Evolutionary conservation across 2,329 filamentous ascomycete species (phyloP), one percentile per base, ranked within the genome.

Genomic region (Fusarium setosum): DNA sequence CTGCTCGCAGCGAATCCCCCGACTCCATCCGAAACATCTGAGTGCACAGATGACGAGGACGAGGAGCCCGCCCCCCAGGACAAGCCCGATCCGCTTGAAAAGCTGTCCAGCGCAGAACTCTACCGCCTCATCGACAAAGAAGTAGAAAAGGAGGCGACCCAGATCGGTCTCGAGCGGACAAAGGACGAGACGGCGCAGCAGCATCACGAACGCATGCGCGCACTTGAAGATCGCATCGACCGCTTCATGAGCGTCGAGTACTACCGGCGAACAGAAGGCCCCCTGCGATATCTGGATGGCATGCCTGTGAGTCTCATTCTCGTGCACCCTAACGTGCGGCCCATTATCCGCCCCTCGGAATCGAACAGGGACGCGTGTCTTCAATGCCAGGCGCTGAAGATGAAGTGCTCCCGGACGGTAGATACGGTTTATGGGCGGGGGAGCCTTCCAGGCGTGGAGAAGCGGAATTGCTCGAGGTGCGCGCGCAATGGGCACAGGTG

Each of bases 361-460:
- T 49, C 62, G 12, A 48, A 9, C 4, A 23, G 26, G 4, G 44
- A 23, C 6, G 51, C 51, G 13, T 77, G 75, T 42, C 56, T 72
- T 13, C 70, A 70, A 31, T 77, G 75, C 42, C 44, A 49, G 9
- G 57, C 45, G 3, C 56, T 64, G 24, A 54, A 63, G 3, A 34
- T 74, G 55, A 38, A 32, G 12, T 77, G 75, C 45, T 74, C 75
- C 23, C 61, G 67, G 34, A 56, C 49, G 24, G 32, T 45, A 6
- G 17, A 63, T 23, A 10, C 34, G 9, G 9, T 10, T 3, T 34
- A 42, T 23, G 47, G 41, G 17, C 52, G 51, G 13, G 13, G 45
- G 2, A 37, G 21, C 11, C 82, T 81, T 4, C 81, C 82, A 21
- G 80, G 79, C 4, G 76, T 79, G 13, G 18, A 88, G 53, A 81